These are phyloP conservation scores for Fusarium sp. DNA, from an alignment of 2,329 filamentous ascomycete species.

Conservation along the genomic window DNA sequence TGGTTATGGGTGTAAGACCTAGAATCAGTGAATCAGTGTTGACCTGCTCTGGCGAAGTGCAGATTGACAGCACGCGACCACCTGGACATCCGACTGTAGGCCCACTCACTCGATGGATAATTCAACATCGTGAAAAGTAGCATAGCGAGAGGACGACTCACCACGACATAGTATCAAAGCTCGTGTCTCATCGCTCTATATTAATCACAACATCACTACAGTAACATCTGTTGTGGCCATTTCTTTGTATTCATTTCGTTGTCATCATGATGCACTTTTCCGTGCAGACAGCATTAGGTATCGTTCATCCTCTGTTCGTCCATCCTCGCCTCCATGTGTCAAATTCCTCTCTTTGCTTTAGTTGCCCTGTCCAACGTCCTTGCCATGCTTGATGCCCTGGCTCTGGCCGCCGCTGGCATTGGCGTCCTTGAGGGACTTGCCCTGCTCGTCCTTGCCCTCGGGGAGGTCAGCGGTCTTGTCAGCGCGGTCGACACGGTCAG, in stretches of 20 bases:
- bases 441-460: slow-evolving; percentile 56
- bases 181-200: not conserved
- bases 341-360: slow-evolving; percentile 1
- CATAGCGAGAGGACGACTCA: slow-evolving; percentile 1
- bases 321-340: not conserved
- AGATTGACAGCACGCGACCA: not conserved
- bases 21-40: not conserved
- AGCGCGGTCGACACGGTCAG: slow-evolving; percentile 56
- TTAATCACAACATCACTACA: slow-evolving; percentile 8
- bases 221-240: slow-evolving; percentile 5
- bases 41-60: not conserved
- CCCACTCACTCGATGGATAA: not conserved
- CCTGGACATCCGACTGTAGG: not conserved
- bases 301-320: slow-evolving; percentile 21
- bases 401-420: slow-evolving; percentile 58
- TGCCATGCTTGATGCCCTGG: slow-evolving; percentile 55
- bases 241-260: slow-evolving; percentile 34
- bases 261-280: slow-evolving; percentile 25
- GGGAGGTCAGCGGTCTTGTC: slow-evolving; percentile 63
- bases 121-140: not conserved
- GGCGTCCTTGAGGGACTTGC: slow-evolving; percentile 53
- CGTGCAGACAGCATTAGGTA: slow-evolving; percentile 31
- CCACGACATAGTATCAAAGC: not conserved
- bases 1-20: not conserved
- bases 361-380: slow-evolving; percentile 55